Base-by-base conservation (phyloP, 345 rosid species). In the Jatropha curcas region DNA sequence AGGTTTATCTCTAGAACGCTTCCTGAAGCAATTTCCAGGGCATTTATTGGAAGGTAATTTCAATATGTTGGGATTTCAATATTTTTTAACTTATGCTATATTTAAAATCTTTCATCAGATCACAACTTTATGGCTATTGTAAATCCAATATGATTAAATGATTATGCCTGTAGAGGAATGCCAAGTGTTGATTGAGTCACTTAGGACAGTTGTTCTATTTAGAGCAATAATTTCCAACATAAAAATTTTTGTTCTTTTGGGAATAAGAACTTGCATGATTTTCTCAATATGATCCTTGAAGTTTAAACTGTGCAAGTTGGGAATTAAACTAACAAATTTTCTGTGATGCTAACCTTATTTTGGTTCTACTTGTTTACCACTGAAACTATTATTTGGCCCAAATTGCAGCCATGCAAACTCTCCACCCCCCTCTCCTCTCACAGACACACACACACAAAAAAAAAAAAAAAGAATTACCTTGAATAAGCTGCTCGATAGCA, bases 41-140 rank as follows among this genome's bases (percentile, higher is more conserved):
- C 90, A 71, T 95, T 92, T 78, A 80, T 95, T 85, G 98, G 99
- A 87, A 95, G 99, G 99, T 92, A 88, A 72, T 65, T n/a, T 25
- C 27, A 35, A 28, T 6, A 22, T 37, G 27, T 4, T 60, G 14
- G 19, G 25, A 20, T 61, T 11, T 61, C 14, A 19, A 4, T 14
- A 12, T 28, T 46, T 37, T 25, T 46, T 14, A 39, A 34, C 30
- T 24, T 16, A 17, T 34, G 33, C 41, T 27, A 14, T 50, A 34
- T 19, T 60, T 60, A 8, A 60, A n/a, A 48, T 45, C 55, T 13
- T 61, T 27, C 34, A 19, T 56, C 7, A 2, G 7, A 11, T 28
- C 61, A 17, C 34, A 17, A 39, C 35, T 69, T 51, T 16, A 33
- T 24, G 6, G 33, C 8, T 45, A 27, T 39, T 20, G 24, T 45